Evolutionary conservation across 129 eudicot species (phyloP).

Genomic region (Flaveria trinervia): DNA sequence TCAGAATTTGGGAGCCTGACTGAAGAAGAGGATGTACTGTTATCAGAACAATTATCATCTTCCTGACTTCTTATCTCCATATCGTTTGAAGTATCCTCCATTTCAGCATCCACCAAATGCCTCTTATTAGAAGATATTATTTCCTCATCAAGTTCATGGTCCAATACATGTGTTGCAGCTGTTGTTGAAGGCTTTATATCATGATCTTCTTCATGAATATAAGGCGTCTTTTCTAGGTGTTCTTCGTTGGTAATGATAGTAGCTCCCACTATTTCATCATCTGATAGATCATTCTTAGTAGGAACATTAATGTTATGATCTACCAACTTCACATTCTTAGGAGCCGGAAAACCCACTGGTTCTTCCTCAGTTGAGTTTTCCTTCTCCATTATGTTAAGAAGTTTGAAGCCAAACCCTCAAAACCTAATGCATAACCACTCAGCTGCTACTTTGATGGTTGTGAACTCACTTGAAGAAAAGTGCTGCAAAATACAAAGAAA

Average conservation of each 20-base stretch:
- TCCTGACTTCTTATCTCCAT: conserved; percentile 24
- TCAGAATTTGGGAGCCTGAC: conserved; percentile 1
- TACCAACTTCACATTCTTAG: conserved; percentile 13
- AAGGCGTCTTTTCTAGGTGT: conserved; percentile 6
- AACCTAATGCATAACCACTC: conserved; percentile 18
- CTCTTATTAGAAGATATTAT: conserved; percentile 18
- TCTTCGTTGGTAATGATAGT: not conserved
- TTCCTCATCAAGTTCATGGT: conserved; percentile 23
- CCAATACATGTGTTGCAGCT: not conserved
- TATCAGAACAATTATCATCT: conserved; percentile 21
- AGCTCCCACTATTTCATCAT: conserved; percentile 20
- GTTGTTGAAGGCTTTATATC: conserved; percentile 13
- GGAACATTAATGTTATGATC: conserved; percentile 20
- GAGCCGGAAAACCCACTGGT: conserved; percentile 28
- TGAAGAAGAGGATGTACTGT: conserved; percentile 14
- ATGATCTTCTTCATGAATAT: conserved; percentile 1
- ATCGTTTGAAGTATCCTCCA: conserved; percentile 18
- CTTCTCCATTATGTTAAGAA: conserved; percentile 36
- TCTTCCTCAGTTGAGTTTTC: conserved; percentile 33
- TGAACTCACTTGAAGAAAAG: conserved; percentile 25
- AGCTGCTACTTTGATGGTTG: conserved; percentile 20
- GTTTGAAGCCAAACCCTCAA: conserved; percentile 27
- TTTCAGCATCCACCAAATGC: conserved; percentile 13
- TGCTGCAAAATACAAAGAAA: conserved; percentile 8
- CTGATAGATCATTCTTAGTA: conserved; percentile 13